These are phyloP conservation scores for Podospora appendiculata DNA, from an alignment of 495 filamentous ascomycete species.

Conservation along the genomic window DNA sequence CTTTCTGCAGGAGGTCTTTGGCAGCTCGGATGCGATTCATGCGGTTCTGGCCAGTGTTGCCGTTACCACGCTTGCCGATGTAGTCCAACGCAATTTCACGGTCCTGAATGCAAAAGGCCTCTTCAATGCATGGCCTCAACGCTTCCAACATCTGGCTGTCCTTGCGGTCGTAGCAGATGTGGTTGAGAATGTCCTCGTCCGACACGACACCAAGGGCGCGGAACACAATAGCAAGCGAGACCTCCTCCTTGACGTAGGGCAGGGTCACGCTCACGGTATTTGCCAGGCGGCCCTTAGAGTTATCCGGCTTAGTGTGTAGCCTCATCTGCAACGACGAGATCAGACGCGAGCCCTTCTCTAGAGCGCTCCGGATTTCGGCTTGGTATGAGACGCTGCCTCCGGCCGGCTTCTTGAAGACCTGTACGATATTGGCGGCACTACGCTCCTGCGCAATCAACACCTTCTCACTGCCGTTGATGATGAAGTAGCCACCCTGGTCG, in stretches of 20 bases:
- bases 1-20: constrained; percentile 90
- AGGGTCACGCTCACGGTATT: constrained; percentile 81
- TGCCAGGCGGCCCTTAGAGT: constrained; percentile 67
- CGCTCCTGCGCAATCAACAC: constrained; percentile 96
- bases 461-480: constrained; percentile 99
- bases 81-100: constrained; percentile 92
- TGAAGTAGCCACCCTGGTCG: constrained; percentile 96
- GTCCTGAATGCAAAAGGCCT: constrained; percentile 92
- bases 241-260: constrained; percentile 88
- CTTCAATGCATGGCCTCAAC: constrained; percentile 92
- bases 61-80: constrained; percentile 79
- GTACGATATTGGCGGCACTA: constrained; percentile 94
- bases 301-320: constrained; percentile 76
- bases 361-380: constrained; percentile 90
- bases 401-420: constrained; percentile 94
- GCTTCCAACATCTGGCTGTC: constrained; percentile 97
- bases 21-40: constrained; percentile 88
- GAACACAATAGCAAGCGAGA: constrained; percentile 92
- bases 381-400: constrained; percentile 83
- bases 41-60: constrained; percentile 58
- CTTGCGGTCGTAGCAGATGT: constrained; percentile 91
- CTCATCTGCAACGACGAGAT: constrained; percentile 87
- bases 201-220: constrained; percentile 92
- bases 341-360: constrained; percentile 90
- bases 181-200: constrained; percentile 95